A percentile compares a stretch with the other conserved stretches of the same genome.
Conservation (phyloP, 2,329 filamentous ascomycete genomes). For the Nigrospora osmanthi region DNA sequence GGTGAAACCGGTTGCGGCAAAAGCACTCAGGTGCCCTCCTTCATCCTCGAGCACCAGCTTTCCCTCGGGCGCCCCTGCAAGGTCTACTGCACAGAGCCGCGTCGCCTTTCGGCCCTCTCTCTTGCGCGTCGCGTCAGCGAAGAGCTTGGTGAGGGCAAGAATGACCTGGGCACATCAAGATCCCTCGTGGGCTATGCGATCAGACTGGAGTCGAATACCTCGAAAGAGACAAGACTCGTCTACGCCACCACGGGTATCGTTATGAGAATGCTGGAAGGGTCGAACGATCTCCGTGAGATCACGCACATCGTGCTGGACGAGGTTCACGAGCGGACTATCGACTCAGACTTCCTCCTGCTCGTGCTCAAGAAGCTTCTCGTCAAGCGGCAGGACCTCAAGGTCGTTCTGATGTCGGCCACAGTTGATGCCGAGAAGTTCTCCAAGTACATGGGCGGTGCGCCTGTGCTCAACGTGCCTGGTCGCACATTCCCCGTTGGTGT, state of each 20-base stretch:
- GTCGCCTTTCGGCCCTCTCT: conserved; percentile 93
- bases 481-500: conserved; percentile 89
- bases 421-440: conserved; percentile 91
- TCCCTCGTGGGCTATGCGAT: conserved; percentile 95
- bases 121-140: conserved; percentile 88
- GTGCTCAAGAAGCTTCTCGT: conserved; percentile 77
- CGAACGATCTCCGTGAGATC: conserved; percentile 78
- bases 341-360: conserved; percentile 92
- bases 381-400: conserved; percentile 74
- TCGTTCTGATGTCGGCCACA: conserved; percentile 95
- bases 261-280: conserved; percentile 93
- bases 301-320: conserved; percentile 96
- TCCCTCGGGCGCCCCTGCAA: conserved; percentile 75
- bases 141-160: conserved; percentile 79
- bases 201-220: conserved; percentile 80
- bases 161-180: conserved; percentile 71
- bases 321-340: conserved; percentile 92
- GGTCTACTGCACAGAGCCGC: conserved; percentile 90
- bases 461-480: conserved; percentile 83
- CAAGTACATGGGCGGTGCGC: conserved; percentile 75
- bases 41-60: conserved; percentile 84
- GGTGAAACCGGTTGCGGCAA: conserved; percentile 97
- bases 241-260: conserved; percentile 91
- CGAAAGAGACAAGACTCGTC: conserved; percentile 72
- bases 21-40: conserved; percentile 94